These are phyloP conservation scores for Botrytis deweyae DNA, from an alignment of 2,329 filamentous ascomycete genomes.

Conservation along the genomic window DNA sequence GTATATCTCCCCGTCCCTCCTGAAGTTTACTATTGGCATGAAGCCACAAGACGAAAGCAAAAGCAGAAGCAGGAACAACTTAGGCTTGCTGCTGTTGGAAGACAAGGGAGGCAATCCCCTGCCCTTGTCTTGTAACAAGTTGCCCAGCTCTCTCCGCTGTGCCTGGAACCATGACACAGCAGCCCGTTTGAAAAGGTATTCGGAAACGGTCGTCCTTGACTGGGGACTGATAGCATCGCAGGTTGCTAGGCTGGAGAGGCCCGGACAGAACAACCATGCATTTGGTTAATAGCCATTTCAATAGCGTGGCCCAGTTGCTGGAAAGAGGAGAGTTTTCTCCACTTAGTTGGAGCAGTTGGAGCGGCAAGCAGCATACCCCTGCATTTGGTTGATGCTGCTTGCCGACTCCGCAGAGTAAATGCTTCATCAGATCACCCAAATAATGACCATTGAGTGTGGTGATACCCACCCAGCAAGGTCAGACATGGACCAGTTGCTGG, in stretches of 20 bases:
- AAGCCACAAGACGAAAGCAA: not conserved
- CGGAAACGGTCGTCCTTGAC: not conserved
- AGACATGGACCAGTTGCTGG: not conserved
- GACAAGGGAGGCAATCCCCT: not conserved
- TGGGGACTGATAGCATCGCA: not conserved
- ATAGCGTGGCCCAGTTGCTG: constrained; percentile 64
- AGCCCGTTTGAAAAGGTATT: not conserved
- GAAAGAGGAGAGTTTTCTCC: constrained; percentile 57
- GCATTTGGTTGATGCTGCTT: not conserved
- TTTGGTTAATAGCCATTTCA: constrained; percentile 99
- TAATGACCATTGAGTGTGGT: not conserved
- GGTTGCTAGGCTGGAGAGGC: not conserved
- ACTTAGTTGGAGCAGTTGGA: constrained; percentile 92
- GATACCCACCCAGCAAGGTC: not conserved
- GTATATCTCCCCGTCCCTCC: not conserved
- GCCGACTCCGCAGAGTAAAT: not conserved
- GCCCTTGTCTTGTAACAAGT: not conserved
- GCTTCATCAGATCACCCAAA: not conserved
- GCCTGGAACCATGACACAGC: not conserved
- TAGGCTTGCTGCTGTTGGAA: not conserved
- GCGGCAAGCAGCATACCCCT: not conserved
- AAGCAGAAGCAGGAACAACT: not conserved
- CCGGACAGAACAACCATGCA: constrained; percentile 85
- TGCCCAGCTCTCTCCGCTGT: not conserved
- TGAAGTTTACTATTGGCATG: not conserved